Base-by-base conservation (phyloP, 2,329 filamentous ascomycete genomes). In the Pseudogymnoascus sp. region DNA sequence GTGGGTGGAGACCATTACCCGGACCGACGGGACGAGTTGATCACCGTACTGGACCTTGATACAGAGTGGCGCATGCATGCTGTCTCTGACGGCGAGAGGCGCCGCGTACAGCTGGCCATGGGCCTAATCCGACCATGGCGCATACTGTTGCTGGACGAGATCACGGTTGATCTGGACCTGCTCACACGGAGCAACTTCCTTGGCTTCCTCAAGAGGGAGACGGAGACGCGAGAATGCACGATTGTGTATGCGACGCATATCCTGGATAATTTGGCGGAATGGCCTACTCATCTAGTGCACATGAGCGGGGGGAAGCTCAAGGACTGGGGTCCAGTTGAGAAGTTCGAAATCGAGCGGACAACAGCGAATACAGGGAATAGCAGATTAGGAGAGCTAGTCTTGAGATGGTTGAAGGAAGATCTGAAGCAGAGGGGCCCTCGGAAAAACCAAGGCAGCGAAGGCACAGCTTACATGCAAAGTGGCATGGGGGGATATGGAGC, bases 241-340 rank as follows among this genome's bases (percentile, higher is more conserved):
- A 90, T 99, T 70, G 92, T 99, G 31, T 99, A 99, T 74, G 95
- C 95, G 6, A 99, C 95, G 12, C 95, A 99, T 76, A 97, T 99
- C 67, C 78, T 99, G 69, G 95, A 99, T 74, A 97, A 98, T 74
- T 79, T 99, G 60, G 92, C 92, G 0, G 87, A 88, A 19, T 99
- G 95, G 95, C 95, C 95, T 6, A 96, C 90, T 0, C 93, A 99
- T 77, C 81, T 99, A 38, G 93, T 96, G 60, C 93, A 98, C 75
- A 97, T 99, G 93, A 89, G 92, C 73, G 75, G 96, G 56, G 95
- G 95, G 28, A 85, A 82, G 66, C 89, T 97, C 66, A 93, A 91
- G 80, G 90, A 96, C 75, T 96, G 88, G 87, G 93, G 92, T 1
- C 78, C 79, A 37, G 85, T 93, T 50, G 86, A 88, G 62, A 78